Evolutionary conservation across 2,329 filamentous ascomycete species (phyloP).

Genomic region (Exophiala xenobiotica): DNA sequence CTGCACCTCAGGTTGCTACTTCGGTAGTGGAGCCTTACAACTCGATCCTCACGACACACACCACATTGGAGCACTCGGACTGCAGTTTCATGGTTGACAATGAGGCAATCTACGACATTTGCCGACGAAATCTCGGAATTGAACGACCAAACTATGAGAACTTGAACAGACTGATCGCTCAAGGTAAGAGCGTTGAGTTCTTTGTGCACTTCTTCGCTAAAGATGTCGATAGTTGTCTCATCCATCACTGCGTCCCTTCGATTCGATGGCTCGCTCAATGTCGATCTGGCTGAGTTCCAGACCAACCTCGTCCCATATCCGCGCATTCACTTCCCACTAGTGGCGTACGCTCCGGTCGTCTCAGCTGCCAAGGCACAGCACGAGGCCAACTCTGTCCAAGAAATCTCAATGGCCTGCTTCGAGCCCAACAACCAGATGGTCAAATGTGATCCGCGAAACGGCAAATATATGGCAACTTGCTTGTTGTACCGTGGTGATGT

Average conservation of each 20-base stretch:
- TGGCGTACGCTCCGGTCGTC: constrained; percentile 92
- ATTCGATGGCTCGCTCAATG: constrained; percentile 97
- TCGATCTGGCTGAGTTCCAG: constrained; percentile 99
- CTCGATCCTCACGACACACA: constrained; percentile 98
- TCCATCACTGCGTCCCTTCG: constrained; percentile 98
- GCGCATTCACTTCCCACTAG: constrained; percentile 98
- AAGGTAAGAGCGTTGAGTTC: constrained; percentile 59
- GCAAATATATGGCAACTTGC: constrained; percentile 99
- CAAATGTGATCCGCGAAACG: constrained; percentile 96
- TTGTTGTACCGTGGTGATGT: constrained; percentile 98
- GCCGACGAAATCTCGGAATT: constrained; percentile 93
- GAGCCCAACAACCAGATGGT: constrained; percentile 99
- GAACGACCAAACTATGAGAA: constrained; percentile 98
- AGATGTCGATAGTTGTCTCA: constrained; percentile 70
- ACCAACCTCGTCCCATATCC: constrained; percentile 99
- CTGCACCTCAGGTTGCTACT: constrained; percentile 92
- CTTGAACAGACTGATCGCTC: constrained; percentile 96
- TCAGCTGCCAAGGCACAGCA: constrained; percentile 94
- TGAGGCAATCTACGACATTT: constrained; percentile 99
- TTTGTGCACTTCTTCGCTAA: constrained; percentile 7
- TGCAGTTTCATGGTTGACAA: constrained; percentile 99
- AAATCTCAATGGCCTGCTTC: constrained; percentile 99
- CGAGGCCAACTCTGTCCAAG: constrained; percentile 96
- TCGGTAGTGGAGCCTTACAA: constrained; percentile 99
- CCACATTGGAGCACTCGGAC: constrained; percentile 98